These are phyloP conservation scores for Naumovozyma castellii DNA, from an alignment of 805 yeast genomes.

Conservation along the genomic window DNA sequence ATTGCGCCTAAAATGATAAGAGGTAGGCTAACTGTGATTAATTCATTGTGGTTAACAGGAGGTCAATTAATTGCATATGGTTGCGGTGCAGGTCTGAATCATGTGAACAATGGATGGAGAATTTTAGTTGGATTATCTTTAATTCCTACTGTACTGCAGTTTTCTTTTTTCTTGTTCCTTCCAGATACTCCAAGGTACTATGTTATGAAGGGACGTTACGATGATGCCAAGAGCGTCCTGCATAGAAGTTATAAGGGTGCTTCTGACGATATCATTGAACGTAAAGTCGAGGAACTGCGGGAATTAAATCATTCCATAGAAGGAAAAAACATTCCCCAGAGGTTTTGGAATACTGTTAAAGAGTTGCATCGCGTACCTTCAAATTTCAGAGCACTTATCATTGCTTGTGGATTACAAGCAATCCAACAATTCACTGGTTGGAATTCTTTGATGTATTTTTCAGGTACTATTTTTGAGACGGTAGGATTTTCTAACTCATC, in stretches of 20 bases:
- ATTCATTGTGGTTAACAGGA: slow-evolving; percentile 84
- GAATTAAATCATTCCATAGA: slow-evolving; percentile 37
- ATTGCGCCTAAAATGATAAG: slow-evolving; percentile 86
- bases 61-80: slow-evolving; percentile 94
- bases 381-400: slow-evolving; percentile 77
- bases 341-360: slow-evolving; percentile 51
- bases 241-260: slow-evolving; percentile 53
- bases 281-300: slow-evolving; percentile 58
- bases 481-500: slow-evolving; percentile 84
- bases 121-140: slow-evolving; percentile 82
- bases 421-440: slow-evolving; percentile 96
- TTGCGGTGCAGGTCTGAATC: slow-evolving; percentile 76
- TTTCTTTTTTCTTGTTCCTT: slow-evolving; percentile 66
- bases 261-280: slow-evolving; percentile 51
- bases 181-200: slow-evolving; percentile 95
- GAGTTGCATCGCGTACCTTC: slow-evolving; percentile 61
- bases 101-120: slow-evolving; percentile 83
- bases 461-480: slow-evolving; percentile 82
- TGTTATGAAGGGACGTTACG: slow-evolving; percentile 57
- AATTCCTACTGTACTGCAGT: slow-evolving; percentile 76
- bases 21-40: slow-evolving; percentile 82
- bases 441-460: slow-evolving; percentile 91
- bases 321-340: slow-evolving; percentile 39
- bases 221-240: slow-evolving; percentile 59
- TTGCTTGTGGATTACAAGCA: slow-evolving; percentile 91